phyloP scores from a whole-genome alignment of 495 filamentous ascomycete genomes.

The Cenococcum geophilum region DNA sequence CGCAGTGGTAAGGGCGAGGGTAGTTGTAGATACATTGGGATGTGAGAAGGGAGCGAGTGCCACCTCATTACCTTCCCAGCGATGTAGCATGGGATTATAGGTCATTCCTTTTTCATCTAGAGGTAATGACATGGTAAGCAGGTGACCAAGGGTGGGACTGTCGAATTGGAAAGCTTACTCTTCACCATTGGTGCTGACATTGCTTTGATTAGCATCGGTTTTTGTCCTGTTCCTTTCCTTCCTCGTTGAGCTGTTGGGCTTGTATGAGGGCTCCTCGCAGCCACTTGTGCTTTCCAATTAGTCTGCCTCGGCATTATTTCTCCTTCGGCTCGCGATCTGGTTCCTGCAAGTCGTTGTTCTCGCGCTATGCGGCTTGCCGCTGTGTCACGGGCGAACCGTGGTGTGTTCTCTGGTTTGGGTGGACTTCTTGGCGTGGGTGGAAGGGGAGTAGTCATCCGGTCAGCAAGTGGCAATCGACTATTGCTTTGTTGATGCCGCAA shows the following conservation, averaged over 20 bases:
- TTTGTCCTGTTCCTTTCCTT: constrained; percentile 46
- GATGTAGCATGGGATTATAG: constrained; percentile 76
- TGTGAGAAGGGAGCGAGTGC: constrained; percentile 62
- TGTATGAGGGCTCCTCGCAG: constrained; percentile 49
- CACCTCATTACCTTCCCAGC: constrained; percentile 96
- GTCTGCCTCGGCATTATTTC: constrained; percentile 60
- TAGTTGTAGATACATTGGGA: constrained; percentile 31
- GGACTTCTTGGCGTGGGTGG: constrained; percentile 49
- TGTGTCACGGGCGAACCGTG: constrained; percentile 90
- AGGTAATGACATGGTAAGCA: constrained; percentile 24
- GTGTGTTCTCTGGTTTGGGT: constrained; percentile 50
- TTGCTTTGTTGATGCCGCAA: constrained; percentile 34
- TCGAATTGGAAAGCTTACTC: constrained; percentile 48
- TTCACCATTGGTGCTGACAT: constrained; percentile 58
- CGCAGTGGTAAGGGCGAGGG: constrained; percentile 29
- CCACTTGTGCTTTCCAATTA: constrained; percentile 74
- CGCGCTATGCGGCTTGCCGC: constrained; percentile 82
- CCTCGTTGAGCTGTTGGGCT: constrained; percentile 55
- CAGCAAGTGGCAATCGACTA: constrained; percentile 23
- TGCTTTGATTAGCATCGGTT: constrained; percentile 66
- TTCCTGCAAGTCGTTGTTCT: constrained; percentile 57
- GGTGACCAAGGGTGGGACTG: constrained; percentile 10
- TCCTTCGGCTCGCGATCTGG: constrained; percentile 39
- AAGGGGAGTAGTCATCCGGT: constrained; percentile 43
- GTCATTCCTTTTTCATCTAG: constrained; percentile 86